Evolutionary conservation across 495 filamentous ascomycete species (phyloP).

Genomic region (Opeltia flavorubescens): DNA sequence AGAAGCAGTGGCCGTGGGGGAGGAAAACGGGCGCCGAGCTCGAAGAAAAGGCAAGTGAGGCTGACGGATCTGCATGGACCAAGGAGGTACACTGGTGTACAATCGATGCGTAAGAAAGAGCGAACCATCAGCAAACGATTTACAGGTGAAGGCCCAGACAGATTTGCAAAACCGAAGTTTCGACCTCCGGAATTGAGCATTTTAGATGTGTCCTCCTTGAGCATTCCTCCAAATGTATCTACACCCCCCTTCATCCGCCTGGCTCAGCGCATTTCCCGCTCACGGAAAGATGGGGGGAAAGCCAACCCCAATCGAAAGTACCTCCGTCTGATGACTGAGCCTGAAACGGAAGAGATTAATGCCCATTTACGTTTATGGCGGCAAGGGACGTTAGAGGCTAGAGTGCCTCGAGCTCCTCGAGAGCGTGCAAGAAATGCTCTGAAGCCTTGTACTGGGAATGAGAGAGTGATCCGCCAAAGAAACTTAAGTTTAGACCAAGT

Average conservation of each 20-base stretch:
- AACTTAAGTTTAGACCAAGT: background rate
- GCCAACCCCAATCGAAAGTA: slow-evolving; percentile 63
- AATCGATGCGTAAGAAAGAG: slow-evolving; percentile 3
- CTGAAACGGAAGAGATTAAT: slow-evolving; percentile 65
- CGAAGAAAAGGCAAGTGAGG: slow-evolving; percentile 14
- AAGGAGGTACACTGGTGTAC: slow-evolving; percentile 1
- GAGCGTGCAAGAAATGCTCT: slow-evolving; percentile 11
- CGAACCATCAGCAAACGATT: background rate
- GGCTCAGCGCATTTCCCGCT: slow-evolving; percentile 56
- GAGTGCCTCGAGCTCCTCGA: too few relatives aligned
- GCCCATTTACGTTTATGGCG: slow-evolving; percentile 60
- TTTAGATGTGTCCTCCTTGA: slow-evolving; percentile 50
- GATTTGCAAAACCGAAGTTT: slow-evolving; percentile 7
- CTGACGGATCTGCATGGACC: slow-evolving; percentile 14
- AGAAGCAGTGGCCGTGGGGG: background rate
- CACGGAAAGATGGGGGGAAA: slow-evolving; percentile 47
- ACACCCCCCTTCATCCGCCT: slow-evolving; percentile 64
- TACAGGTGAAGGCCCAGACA: background rate
- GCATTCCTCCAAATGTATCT: slow-evolving; percentile 14
- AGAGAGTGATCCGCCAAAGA: too few relatives aligned
- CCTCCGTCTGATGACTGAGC: slow-evolving; percentile 52
- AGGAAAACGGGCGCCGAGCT: background rate
- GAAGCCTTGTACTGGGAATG: slow-evolving; percentile 21
- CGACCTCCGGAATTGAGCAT: slow-evolving; percentile 47
- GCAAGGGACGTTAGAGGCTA: slow-evolving; percentile 48